Percentiles rank a stretch among this genome's conserved stretches.
Evolutionary conservation across 2,329 filamentous ascomycete species (phyloP).

Genomic region (Ramichloridium luteum): DNA sequence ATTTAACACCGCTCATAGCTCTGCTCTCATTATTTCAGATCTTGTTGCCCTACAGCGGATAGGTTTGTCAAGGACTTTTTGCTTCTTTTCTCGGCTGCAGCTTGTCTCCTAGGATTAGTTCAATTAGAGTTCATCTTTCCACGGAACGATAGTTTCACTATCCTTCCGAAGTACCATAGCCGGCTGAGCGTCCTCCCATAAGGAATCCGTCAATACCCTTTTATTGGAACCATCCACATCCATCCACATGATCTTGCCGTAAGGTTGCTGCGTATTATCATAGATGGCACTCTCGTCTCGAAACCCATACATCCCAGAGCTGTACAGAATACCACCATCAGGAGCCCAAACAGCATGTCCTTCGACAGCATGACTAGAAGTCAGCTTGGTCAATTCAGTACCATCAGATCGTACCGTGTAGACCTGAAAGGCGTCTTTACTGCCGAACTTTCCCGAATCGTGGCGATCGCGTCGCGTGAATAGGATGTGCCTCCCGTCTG

Average conservation of each 20-base stretch:
- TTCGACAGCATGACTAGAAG: constrained; percentile 7
- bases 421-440: constrained; percentile 9
- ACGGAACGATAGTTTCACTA: too few relatives aligned
- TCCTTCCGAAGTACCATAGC: too few relatives aligned
- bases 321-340: constrained; percentile 7
- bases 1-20: too few relatives aligned
- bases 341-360: constrained; percentile 8
- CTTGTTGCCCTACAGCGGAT: too few relatives aligned
- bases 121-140: too few relatives aligned
- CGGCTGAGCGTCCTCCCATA: constrained; percentile 10
- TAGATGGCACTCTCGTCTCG: constrained; percentile 6
- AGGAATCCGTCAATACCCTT: constrained; percentile 8
- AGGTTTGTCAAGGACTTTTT: too few relatives aligned
- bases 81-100: too few relatives aligned
- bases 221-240: constrained; percentile 8
- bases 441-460: too few relatives aligned
- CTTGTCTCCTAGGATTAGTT: too few relatives aligned
- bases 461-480: constrained; percentile 8
- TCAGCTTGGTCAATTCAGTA: constrained; percentile 7
- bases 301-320: constrained; percentile 7
- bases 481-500: constrained; percentile 6
- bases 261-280: constrained; percentile 9
- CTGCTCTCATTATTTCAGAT: too few relatives aligned
- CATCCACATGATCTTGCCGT: constrained; percentile 8
- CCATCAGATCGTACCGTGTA: constrained; percentile 9